Evolutionary conservation across 2,329 filamentous ascomycete species (phyloP), one percentile per base, ranked within the genome.

Genomic region (Monilinia aucupariae): DNA sequence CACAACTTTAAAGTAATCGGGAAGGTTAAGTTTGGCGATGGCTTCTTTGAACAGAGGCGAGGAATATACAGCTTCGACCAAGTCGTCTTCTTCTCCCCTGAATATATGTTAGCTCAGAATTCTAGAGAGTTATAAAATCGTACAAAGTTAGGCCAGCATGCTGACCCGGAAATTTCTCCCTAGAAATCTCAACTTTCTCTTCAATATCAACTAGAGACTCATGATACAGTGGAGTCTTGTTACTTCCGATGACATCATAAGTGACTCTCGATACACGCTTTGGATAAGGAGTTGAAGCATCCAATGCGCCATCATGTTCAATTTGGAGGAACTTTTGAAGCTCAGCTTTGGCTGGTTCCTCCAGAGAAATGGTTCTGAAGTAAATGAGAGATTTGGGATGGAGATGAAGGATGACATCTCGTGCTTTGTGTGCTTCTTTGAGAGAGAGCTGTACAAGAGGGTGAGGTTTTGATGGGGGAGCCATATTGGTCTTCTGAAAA

Each of bases 291-390:
- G 69, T 78, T 1, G 70, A 68, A 5, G 76, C 74, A 3, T 75
- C 72, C 13, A 76, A 59, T 61, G 70, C 69, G 1, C 77, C 77
- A 15, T 73, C 72, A 60, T 79, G 76, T 68, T 81, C 78, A 4
- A 78, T 76, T 17, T 77, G 76, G 22, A 84, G 72, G 67, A 81
- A 85, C 3, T 75, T 75, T 32, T 78, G 68, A 6, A 83, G 76
- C 58, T 81, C 76, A 10, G 73, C 71, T 74, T 85, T 85, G 9
- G 77, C 74, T 3, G 82, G 81, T 69, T 85, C 82, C 34, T 79
- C 74, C 12, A 85, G 75, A 15, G 79, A 86, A n/a, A 87, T 77
- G 30, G 78, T 76, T 71, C 86, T 86, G 78, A 85, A 88, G 58
- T 85, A 80, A 48, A 86, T 76, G 6, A 80, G 80, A 22, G 64